These are phyloP conservation scores for Boletellus deceptivus DNA, from an alignment of 1,284 basidiomycete species.

Conservation along the genomic window DNA sequence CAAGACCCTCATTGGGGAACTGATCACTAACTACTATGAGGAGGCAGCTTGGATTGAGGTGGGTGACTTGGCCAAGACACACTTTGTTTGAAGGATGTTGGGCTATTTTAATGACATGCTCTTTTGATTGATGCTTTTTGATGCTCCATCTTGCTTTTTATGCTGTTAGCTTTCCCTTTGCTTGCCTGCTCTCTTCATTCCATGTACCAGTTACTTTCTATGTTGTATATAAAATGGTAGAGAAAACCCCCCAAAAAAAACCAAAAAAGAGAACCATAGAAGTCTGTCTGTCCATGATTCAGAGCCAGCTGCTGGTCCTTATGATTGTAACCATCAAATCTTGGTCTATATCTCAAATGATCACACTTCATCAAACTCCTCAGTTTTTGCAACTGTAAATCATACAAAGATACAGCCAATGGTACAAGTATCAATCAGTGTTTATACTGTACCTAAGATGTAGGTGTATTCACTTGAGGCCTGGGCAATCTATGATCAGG, in stretches of 20 bases:
- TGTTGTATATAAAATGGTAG: slow-evolving; percentile 10
- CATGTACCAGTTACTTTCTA: slow-evolving; percentile 3
- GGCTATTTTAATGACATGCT: not conserved
- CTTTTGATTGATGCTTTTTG: slow-evolving; percentile 1
- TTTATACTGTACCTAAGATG: slow-evolving; percentile 18
- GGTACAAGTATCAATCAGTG: slow-evolving; percentile 18
- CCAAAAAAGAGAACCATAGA: not conserved
- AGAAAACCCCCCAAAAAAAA: not conserved
- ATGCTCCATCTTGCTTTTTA: slow-evolving; percentile 7
- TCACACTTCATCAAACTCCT: not conserved
- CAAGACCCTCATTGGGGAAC: slow-evolving; percentile 28
- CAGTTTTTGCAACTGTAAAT: not conserved
- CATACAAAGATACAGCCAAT: slow-evolving; percentile 22
- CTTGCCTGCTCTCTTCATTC: slow-evolving; percentile 4
- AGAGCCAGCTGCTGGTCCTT: not conserved
- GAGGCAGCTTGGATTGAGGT: slow-evolving; percentile 26
- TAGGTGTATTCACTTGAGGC: slow-evolving; percentile 1
- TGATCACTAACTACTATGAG: slow-evolving; percentile 27
- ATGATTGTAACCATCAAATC: too few relatives aligned
- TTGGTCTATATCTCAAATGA: too few relatives aligned
- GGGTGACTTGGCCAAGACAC: slow-evolving; percentile 19
- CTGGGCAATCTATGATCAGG: slow-evolving; percentile 13
- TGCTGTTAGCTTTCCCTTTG: slow-evolving; percentile 12
- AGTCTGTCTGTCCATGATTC: not conserved
- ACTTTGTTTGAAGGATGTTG: slow-evolving; percentile 13